Evolutionary conservation across 1,139 yeast genomes (phyloP).

Genomic region (Yamadazyma conglobata): DNA sequence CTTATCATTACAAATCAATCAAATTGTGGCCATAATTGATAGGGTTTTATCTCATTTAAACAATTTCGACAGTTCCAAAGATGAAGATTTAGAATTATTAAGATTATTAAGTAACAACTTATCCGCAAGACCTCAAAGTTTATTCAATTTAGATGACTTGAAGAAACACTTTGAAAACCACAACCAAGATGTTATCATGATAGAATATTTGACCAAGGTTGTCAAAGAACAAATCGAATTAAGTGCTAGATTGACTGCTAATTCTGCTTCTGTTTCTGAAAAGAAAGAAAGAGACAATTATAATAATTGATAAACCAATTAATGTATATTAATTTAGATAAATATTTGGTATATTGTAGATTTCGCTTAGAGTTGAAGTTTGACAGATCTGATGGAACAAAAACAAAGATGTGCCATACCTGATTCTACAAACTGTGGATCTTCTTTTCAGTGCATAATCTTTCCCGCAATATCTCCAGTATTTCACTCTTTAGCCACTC

Average conservation of each 20-base stretch:
- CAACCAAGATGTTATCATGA: constrained; percentile 78
- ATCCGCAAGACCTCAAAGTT: constrained; percentile 54
- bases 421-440: too few relatives aligned
- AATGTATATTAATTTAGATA: constrained; percentile 4
- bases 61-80: constrained; percentile 45
- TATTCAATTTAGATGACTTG: constrained; percentile 55
- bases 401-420: too few relatives aligned
- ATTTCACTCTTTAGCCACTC: too few relatives aligned
- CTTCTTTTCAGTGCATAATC: too few relatives aligned
- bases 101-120: constrained; percentile 64
- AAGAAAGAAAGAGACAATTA: constrained; percentile 18
- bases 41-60: constrained; percentile 50
- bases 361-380: too few relatives aligned
- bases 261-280: constrained; percentile 23
- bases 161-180: constrained; percentile 66
- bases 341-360: too few relatives aligned
- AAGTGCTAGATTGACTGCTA: constrained; percentile 68
- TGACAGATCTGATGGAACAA: too few relatives aligned
- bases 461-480: too few relatives aligned
- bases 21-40: constrained; percentile 53
- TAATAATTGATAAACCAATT: constrained; percentile 2
- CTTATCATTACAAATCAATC: constrained; percentile 53
- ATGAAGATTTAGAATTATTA: constrained; percentile 52
- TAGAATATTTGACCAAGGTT: constrained; percentile 80
- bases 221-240: constrained; percentile 82